Percentiles rank a stretch among this genome's conserved stretches.
Conservation (phyloP, 2,329 filamentous ascomycete genomes). For the Seiridium cupressi region DNA sequence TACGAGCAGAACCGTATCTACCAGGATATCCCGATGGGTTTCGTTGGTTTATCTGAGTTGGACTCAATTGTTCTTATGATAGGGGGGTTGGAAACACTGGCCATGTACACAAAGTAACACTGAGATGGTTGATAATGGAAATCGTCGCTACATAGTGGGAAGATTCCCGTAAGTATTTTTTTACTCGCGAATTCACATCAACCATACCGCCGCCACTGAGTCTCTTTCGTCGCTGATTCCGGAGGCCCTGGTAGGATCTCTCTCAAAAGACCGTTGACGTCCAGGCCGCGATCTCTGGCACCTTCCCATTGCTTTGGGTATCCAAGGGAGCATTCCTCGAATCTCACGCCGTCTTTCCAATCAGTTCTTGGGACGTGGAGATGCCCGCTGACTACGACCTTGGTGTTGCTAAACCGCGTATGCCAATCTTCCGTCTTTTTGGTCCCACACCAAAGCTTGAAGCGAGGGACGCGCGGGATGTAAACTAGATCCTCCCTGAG, state of each 20-base stretch:
- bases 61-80: too few relatives aligned
- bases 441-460: slow-evolving; percentile 37
- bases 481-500: slow-evolving; percentile 32
- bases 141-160: too few relatives aligned
- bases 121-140: too few relatives aligned
- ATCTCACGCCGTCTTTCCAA: slow-evolving; percentile 34
- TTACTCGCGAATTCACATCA: slow-evolving; percentile 8
- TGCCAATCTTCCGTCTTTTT: slow-evolving; percentile 34
- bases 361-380: slow-evolving; percentile 36
- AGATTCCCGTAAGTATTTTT: too few relatives aligned
- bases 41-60: too few relatives aligned
- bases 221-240: slow-evolving; percentile 16
- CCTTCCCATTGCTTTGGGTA: slow-evolving; percentile 36
- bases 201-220: slow-evolving; percentile 23
- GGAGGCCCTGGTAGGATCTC: slow-evolving; percentile 31
- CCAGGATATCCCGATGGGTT: too few relatives aligned
- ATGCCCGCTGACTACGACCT: slow-evolving; percentile 34
- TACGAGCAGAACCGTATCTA: too few relatives aligned
- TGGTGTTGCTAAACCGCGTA: slow-evolving; percentile 27
- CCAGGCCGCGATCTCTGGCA: slow-evolving; percentile 22
- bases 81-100: too few relatives aligned
- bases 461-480: slow-evolving; percentile 32
- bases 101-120: too few relatives aligned
- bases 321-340: slow-evolving; percentile 35
- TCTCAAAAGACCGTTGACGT: slow-evolving; percentile 32